Evolutionary conservation across 148 eudicot species (phyloP), one percentile per base, ranked within the genome.

Genomic region (Euryodendron excelsum): DNA sequence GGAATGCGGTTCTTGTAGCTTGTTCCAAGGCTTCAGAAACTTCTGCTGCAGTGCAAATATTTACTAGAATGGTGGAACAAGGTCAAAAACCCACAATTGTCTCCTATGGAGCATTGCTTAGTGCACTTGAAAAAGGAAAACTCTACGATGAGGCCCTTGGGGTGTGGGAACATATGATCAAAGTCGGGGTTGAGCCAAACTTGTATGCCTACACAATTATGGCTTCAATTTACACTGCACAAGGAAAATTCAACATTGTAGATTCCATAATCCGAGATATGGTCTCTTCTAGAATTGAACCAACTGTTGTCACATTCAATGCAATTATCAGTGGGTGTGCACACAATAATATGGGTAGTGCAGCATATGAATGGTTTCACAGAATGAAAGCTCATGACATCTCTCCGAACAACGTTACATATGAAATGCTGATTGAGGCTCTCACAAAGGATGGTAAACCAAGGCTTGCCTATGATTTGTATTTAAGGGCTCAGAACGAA

Each of bases 11-110:
- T 79, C 98, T 96, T 75, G 59, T 96, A 31, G 98, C 99, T 77
- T 93, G 98, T 79, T 93, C 99, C n/a, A 93, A 90, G 82, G 97
- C 99, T 61, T 88, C 97, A 45, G 99, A 96, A 89, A 85, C 98
- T 61, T 80, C 85, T 69, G 99, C 91, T 25, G 99, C 99, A 13
- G 83, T 93, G 34, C 88, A 89, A 36, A 84, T 92, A 71, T 96
- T 96, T 71, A 90, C 64, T 77, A 89, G 89, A 84, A 93, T 93
- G 99, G 88, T 91, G 20, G 93, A 89, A 71, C 80, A 78, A 59
- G 98, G 99, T 20, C 91, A 90, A 78, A 96, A 90, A 52, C 98
- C 99, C 13, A 96, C 98, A 0, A 69, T 90, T 23, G 79, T 90
- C 52, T 91, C 99, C 0, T 96, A 96, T 39, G 98, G 93, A 62